Base-by-base conservation (phyloP, 371 early-diverging fungal genomes). In the Caulochytrium protostelioides region DNA sequence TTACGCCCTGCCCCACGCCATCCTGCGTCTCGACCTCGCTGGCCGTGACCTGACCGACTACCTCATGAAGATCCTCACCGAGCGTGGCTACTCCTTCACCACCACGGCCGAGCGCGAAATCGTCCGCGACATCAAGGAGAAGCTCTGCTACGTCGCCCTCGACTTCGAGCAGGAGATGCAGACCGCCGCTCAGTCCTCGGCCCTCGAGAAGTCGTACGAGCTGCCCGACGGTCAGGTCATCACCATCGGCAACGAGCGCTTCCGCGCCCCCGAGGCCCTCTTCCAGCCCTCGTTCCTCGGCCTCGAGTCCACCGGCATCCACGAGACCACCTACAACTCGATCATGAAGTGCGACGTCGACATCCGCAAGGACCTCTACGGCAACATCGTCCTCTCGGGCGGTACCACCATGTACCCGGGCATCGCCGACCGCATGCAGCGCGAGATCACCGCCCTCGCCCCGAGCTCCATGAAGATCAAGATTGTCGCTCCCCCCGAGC, bases 81-180 rank as follows among this genome's bases (percentile, higher is more conserved):
- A 97, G 62, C 89, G 95, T 47, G 99, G 99, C 53, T 84, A 95
- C 73, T 69, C 87, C 35, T 90, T 98, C 74, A 83, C 83, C 53
- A 98, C 98, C 54, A 83, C 98, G 30, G 98, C 99, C 44, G 99
- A 98, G 59, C 83, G 86, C 59, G 99, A 98, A 82, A 98, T 97
- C 50, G 97, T 95, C 43, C 90, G 99, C 62, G 97, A 97, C 59
- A 95, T 97, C 66, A 99, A 99, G 74, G 99, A 98, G 63, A 97
- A 97, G 79, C 80, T 95, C 38, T 95, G 97, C 70, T 98, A 98
- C 62, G 87, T 97, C 48, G 91, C 98, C 42, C 61, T 84, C 39
- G 91, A 97, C 74, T 97, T 83, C 57, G 95, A 94, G 52, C 84
- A 90, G 57, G 99, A 99, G 62, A 77, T 91, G 76, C 75, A 80